These are phyloP conservation scores for Paratinospora sagittata DNA, from an alignment of 164 flowering plant genomes.

Conservation along the genomic window DNA sequence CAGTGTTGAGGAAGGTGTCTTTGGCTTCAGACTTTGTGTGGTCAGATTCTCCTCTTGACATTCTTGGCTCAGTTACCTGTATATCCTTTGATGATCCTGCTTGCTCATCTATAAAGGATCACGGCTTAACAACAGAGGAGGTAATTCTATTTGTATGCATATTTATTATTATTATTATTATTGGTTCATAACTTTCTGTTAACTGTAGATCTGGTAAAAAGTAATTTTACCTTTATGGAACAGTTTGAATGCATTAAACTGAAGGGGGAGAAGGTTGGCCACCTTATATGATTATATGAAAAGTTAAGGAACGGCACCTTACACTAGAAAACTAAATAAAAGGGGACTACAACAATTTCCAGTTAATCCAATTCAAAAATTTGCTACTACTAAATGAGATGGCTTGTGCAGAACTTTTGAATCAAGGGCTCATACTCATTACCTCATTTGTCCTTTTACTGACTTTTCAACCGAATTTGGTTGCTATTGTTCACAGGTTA, in stretches of 20 bases:
- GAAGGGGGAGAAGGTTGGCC: no score
- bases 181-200: background rate
- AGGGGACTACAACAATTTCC: no score
- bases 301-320: no score
- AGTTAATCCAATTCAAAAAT: no score
- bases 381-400: no score
- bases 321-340: no score
- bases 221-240: background rate
- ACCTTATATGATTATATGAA: no score
- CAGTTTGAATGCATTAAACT: background rate
- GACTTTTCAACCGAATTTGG: background rate
- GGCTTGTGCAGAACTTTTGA: no score
- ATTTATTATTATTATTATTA: background rate
- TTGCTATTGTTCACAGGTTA: slow-evolving; percentile 43
- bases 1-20: slow-evolving; percentile 57
- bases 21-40: slow-evolving; percentile 74
- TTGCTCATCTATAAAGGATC: slow-evolving; percentile 55
- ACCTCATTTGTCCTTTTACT: background rate
- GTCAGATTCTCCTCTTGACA: slow-evolving; percentile 73
- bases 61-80: slow-evolving; percentile 80
- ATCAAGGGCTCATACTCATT: background rate
- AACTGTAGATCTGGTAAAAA: background rate
- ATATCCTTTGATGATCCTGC: slow-evolving; percentile 69
- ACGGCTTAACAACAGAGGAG: slow-evolving; percentile 78
- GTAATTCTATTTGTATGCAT: slow-evolving; percentile 26